Conservation (phyloP, 2,329 filamentous ascomycete species). For the Metarhizium album region DNA sequence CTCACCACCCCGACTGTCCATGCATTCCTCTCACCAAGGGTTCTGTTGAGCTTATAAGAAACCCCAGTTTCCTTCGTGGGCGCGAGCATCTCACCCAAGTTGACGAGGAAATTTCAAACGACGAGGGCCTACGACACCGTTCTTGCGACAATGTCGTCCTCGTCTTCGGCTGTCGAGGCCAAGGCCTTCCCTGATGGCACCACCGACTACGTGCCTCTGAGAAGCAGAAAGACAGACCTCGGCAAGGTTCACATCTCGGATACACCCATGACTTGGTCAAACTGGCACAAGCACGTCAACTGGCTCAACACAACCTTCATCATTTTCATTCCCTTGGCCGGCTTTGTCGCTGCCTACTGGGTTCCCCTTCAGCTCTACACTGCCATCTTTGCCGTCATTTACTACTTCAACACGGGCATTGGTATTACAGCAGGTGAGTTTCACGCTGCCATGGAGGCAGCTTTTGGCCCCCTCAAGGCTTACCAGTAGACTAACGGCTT, state of each 20-base stretch:
- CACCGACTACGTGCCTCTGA: constrained; percentile 42
- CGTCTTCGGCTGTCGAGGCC: constrained; percentile 19
- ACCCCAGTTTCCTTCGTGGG: neutral
- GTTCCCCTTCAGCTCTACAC: constrained; percentile 65
- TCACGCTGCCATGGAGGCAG: too few relatives aligned
- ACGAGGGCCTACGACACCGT: neutral
- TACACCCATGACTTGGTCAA: constrained; percentile 64
- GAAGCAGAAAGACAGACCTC: constrained; percentile 33
- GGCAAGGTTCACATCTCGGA: constrained; percentile 83
- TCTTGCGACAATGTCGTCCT: constrained; percentile 3
- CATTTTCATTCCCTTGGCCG: constrained; percentile 62
- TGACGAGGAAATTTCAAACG: neutral
- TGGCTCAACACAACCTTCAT: constrained; percentile 85
- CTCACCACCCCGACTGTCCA: neutral
- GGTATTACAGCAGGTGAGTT: constrained; percentile 65
- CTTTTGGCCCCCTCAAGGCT: too few relatives aligned
- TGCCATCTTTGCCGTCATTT: constrained; percentile 59
- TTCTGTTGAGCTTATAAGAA: neutral
- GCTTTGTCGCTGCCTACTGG: constrained; percentile 66
- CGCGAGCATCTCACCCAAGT: neutral
- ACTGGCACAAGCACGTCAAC: constrained; percentile 90
- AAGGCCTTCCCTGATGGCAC: constrained; percentile 41
- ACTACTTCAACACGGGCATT: constrained; percentile 77
- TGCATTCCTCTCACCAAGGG: neutral
- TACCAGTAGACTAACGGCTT: neutral